Conservation (phyloP, 2,329 filamentous ascomycete species). For the Rosellinia necatrix region DNA sequence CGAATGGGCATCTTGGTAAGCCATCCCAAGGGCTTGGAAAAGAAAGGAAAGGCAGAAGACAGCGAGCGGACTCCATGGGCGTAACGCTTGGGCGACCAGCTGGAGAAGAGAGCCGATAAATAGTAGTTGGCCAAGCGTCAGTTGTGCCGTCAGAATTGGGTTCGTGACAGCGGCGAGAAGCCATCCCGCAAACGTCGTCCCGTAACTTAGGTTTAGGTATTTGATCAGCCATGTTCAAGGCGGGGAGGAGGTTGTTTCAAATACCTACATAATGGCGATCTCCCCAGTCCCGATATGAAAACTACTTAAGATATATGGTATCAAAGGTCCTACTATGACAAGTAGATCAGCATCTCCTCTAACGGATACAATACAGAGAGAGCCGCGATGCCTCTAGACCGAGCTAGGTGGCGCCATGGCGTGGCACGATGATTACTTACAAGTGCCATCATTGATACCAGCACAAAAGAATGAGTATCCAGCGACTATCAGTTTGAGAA, state of each 20-base stretch:
- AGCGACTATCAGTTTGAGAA: constrained; percentile 57
- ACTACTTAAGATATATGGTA: constrained; percentile 64
- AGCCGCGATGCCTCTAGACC: not conserved
- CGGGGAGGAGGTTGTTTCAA: too few species aligned
- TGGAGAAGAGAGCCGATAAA: constrained; percentile 60
- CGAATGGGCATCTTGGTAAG: constrained; percentile 65
- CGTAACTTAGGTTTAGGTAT: constrained; percentile 56
- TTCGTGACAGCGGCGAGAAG: constrained; percentile 61
- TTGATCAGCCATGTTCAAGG: not conserved
- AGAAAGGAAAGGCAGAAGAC: constrained; percentile 64
- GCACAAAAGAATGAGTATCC: constrained; percentile 69
- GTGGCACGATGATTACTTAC: constrained; percentile 6
- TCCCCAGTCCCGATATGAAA: constrained; percentile 49
- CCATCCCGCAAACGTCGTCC: constrained; percentile 64
- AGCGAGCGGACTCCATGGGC: constrained; percentile 60
- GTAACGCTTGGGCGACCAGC: constrained; percentile 56
- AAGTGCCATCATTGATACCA: constrained; percentile 66
- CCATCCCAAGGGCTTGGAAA: constrained; percentile 62
- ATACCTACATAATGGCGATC: constrained; percentile 37
- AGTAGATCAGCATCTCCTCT: not conserved
- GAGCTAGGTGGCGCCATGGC: too few species aligned
- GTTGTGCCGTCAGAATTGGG: constrained; percentile 54
- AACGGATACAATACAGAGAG: not conserved
- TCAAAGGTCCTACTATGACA: constrained; percentile 56
- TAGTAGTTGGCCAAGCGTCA: constrained; percentile 62